These are phyloP conservation scores for Ramaria rubella DNA, from an alignment of 768 basidiomycete genomes.

Conservation along the genomic window DNA sequence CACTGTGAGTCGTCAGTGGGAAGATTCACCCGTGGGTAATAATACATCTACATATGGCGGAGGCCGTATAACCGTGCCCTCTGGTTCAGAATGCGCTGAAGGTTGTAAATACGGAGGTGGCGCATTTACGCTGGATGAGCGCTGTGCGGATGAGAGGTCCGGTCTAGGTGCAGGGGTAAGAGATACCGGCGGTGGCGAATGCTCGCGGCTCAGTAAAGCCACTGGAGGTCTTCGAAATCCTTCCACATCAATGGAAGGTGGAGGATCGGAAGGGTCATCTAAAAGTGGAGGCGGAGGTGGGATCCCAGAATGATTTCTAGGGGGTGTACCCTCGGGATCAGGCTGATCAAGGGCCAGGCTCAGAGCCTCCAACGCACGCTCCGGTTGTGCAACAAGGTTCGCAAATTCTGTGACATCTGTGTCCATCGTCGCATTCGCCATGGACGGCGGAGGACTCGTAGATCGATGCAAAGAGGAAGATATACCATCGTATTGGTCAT, in stretches of 20 bases:
- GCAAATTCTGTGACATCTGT: conserved; percentile 63
- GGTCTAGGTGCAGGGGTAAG: conserved; percentile 15
- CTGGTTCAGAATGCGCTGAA: conserved; percentile 18
- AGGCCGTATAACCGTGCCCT: conserved; percentile 24
- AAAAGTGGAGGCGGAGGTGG: conserved; percentile 78
- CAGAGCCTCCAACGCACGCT: conserved; percentile 49
- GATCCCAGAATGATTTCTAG: conserved; percentile 27
- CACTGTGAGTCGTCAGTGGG: background rate
- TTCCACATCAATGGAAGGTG: conserved; percentile 81
- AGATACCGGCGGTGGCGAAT: conserved; percentile 16
- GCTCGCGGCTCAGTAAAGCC: background rate
- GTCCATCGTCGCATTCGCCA: conserved; percentile 70
- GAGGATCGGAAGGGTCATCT: conserved; percentile 85
- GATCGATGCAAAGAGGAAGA: conserved; percentile 57
- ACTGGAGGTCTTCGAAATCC: conserved; percentile 10
- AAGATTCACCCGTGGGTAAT: conserved; percentile 11
- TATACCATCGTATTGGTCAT: conserved; percentile 79
- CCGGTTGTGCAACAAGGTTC: conserved; percentile 44
- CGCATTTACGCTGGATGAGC: conserved; percentile 47
- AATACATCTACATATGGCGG: conserved; percentile 33
- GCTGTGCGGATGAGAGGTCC: background rate
- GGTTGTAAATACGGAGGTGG: conserved; percentile 74
- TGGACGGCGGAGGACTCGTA: conserved; percentile 65
- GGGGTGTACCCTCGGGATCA: conserved; percentile 22
- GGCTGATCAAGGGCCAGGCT: conserved; percentile 51